Evolutionary conservation across 2,329 filamentous ascomycete species (phyloP), one percentile per base, ranked within the genome.

Genomic region (Diaporthe ampelina): DNA sequence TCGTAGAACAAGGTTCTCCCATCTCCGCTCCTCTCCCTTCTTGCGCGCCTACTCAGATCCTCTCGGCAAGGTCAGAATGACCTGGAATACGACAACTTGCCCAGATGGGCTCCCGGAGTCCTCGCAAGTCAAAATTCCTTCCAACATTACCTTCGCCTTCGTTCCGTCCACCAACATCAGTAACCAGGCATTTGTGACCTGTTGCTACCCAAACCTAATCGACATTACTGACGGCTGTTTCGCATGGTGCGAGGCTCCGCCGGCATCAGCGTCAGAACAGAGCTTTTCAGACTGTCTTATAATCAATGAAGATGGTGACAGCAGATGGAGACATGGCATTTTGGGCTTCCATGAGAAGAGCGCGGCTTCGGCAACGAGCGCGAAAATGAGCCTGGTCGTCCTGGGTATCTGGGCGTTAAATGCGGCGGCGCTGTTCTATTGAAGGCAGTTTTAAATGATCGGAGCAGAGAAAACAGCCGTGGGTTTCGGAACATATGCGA

Each of bases 221-320:
- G 32, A 15, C 1, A 21, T 52, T 19, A 45, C 61, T 8, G 29
- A 37, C 19, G 21, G 26, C 26, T 67, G 61, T 24, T 67, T 67
- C 24, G 43, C 61, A 2, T 67, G 61, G 61, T 67, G 61, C 43
- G 61, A 67, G 61, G 61, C 40, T 35, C 61, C 61, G 8, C 29
- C 61, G n/a, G 43, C 19, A 10, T 6, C 48, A n/a, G 29, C 45
- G 21, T 67, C 61, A 5, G 19, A 17, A 29, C 4, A 67, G 5
- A 35, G 13, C 43, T 67, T 67, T 17, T 48, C 61, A 29, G 5
- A 15, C 43, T 67, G 61, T 67, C 61, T 67, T 2, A 35, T 11
- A 29, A 24, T 50, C 21, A 50, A 50, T 29, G 61, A 67, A 35
- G 4, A 67, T 24, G 17, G 29, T 19, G 29, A 10, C 61, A 67